Evolutionary conservation across 495 filamentous ascomycete genomes (phyloP), one percentile per base, ranked within the genome.

Genomic region (Margaritispora aquatica): DNA sequence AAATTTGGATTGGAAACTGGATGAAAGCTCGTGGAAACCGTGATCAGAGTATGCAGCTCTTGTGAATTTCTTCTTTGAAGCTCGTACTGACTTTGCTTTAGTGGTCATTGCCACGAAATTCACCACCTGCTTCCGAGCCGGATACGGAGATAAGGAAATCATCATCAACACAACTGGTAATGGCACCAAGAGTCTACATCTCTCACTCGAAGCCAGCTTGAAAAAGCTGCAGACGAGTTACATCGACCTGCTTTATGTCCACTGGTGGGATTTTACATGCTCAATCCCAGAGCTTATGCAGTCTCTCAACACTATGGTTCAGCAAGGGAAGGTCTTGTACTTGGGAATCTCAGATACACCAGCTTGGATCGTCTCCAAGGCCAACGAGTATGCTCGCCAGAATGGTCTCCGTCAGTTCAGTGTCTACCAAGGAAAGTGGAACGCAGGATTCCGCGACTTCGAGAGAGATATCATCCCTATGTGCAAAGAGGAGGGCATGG

Each of bases 1-100:
- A 92, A 68, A 63, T 64, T 2, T 89, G 85, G 86, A 73, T 93
- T 51, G 88, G 88, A 19, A 88, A 91, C 59, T 92, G 88, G 88
- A 84, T 91, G 78, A 73, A 76, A 21, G 57, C 69, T 31, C 68
- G 74, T 2, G 68, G 68, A 0, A 74, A 74, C 26, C 71, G 84
- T 4, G 82, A 85, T 51, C 68, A 84, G 54, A 78, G n/a, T n/a
- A n/a, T n/a, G n/a, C n/a, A n/a, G n/a, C n/a, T n/a, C n/a, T n/a
- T n/a, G n/a, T n/a, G n/a, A n/a, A n/a, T n/a, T n/a, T n/a, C n/a
- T n/a, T n/a, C n/a, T n/a, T n/a, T n/a, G n/a, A n/a, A n/a, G n/a
- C n/a, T n/a, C n/a, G n/a, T n/a, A n/a, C n/a, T n/a, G n/a, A n/a
- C n/a, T n/a, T n/a, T n/a, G n/a, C n/a, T n/a, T n/a, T n/a, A n/a